These are phyloP conservation scores for Aspergillus ibericus DNA, from an alignment of 2,329 filamentous ascomycete genomes.

Conservation along the genomic window DNA sequence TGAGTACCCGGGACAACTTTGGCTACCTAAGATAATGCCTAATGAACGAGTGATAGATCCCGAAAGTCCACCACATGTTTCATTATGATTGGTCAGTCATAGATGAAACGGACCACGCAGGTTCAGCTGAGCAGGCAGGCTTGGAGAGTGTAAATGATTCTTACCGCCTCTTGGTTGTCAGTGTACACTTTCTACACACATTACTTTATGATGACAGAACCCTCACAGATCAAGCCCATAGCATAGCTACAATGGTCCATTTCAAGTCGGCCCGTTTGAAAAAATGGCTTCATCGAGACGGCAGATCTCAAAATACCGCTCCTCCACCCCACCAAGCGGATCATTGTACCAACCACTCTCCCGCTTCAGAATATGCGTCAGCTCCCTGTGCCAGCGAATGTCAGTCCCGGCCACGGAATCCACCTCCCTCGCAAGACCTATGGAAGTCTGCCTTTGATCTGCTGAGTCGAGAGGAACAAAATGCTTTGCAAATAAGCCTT, in stretches of 20 bases:
- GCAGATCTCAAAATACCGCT: not conserved
- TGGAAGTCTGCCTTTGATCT: conserved; percentile 7
- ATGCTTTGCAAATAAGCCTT: not conserved
- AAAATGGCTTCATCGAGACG: not conserved
- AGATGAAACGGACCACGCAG: not conserved
- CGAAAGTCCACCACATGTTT: not conserved
- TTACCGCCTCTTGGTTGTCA: not conserved
- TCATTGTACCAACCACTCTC: not conserved
- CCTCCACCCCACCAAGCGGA: not conserved
- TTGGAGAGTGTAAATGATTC: not conserved
- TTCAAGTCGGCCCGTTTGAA: not conserved
- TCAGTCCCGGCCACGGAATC: not conserved
- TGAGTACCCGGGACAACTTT: conserved; percentile 1
- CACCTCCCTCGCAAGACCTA: not conserved
- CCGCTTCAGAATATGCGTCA: not conserved
- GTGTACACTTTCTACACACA: not conserved
- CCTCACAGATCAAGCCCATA: not conserved
- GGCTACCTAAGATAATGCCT: conserved; percentile 1
- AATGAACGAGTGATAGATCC: not conserved
- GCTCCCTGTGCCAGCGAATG: not conserved
- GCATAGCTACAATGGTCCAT: not conserved
- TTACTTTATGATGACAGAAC: not conserved
- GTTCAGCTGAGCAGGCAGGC: not conserved
- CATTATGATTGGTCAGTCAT: not conserved
- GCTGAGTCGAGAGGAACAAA: not conserved